These are phyloP conservation scores for Mucor mucedo DNA, from an alignment of 371 early-diverging fungal genomes.

Conservation along the genomic window DNA sequence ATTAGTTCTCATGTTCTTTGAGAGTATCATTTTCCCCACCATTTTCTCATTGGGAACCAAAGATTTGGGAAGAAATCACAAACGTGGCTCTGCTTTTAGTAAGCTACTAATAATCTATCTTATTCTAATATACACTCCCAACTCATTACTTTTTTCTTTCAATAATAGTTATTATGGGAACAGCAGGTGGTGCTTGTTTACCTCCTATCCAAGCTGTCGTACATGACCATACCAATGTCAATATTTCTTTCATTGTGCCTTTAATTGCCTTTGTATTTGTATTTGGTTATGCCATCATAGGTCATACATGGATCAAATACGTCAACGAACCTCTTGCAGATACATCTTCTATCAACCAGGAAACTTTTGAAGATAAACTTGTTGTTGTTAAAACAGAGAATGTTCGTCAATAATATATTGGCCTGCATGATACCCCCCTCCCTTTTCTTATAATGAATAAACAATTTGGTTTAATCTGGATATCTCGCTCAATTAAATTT, in stretches of 20 bases:
- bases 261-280: constrained; percentile 37
- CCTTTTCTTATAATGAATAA: no score
- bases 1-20: constrained; percentile 49
- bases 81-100: constrained; percentile 48
- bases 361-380: no score
- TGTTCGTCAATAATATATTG: no score
- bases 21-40: constrained; percentile 52
- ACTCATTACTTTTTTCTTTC: background rate
- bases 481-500: no score
- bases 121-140: no score
- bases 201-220: constrained; percentile 48
- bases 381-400: no score
- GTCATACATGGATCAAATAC: constrained; percentile 40
- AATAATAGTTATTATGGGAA: constrained; percentile 50
- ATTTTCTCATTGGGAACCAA: constrained; percentile 51
- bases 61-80: constrained; percentile 53
- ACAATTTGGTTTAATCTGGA: no score
- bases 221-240: constrained; percentile 39
- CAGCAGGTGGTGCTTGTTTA: constrained; percentile 46
- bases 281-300: constrained; percentile 39
- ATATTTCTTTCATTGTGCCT: constrained; percentile 44
- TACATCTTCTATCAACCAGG: no score
- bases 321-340: constrained; percentile 34
- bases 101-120: constrained; percentile 7
- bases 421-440: no score